Conservation (phyloP, 2,329 filamentous ascomycete genomes). For the Penicillium concentricum region DNA sequence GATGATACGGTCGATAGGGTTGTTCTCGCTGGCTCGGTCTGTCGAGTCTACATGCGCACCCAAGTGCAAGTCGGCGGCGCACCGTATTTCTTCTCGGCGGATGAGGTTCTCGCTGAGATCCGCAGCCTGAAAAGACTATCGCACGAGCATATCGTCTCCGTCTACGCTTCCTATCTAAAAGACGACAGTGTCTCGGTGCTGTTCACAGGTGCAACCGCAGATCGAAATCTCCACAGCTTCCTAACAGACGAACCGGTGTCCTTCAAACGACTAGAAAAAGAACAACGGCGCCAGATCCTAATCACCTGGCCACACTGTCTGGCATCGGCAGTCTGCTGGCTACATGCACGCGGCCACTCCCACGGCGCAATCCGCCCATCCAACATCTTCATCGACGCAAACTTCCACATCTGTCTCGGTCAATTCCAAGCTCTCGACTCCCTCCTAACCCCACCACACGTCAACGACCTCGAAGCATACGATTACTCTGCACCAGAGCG, state of each 20-base stretch:
- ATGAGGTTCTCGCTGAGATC: constrained; percentile 43
- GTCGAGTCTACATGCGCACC: constrained; percentile 38
- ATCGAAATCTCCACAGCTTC: constrained; percentile 44
- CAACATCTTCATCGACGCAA: constrained; percentile 58
- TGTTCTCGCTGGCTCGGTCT: constrained; percentile 38
- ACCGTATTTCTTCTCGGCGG: constrained; percentile 39
- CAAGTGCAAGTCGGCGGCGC: constrained; percentile 39
- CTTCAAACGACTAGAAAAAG: constrained; percentile 45
- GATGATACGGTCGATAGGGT: constrained; percentile 40
- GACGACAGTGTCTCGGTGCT: constrained; percentile 45
- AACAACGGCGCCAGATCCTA: constrained; percentile 41
- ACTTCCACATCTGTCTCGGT: constrained; percentile 57
- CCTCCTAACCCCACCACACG: constrained; percentile 53
- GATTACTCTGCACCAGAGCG: constrained; percentile 60
- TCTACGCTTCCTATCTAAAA: constrained; percentile 47
- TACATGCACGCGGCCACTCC: constrained; percentile 55
- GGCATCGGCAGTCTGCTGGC: constrained; percentile 54
- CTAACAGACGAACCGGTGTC: constrained; percentile 42
- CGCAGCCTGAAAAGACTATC: constrained; percentile 38
- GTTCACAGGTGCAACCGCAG: constrained; percentile 40
- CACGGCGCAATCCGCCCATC: constrained; percentile 60
- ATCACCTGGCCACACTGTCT: constrained; percentile 52
- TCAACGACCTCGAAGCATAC: constrained; percentile 57
- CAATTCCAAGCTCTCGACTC: constrained; percentile 58
- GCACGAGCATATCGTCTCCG: constrained; percentile 46